Percentiles rank a stretch among this genome's conserved stretches.
Evolutionary conservation across 2,329 filamentous ascomycete species (phyloP).

Genomic region (Calonectria pseudoturangicola): DNA sequence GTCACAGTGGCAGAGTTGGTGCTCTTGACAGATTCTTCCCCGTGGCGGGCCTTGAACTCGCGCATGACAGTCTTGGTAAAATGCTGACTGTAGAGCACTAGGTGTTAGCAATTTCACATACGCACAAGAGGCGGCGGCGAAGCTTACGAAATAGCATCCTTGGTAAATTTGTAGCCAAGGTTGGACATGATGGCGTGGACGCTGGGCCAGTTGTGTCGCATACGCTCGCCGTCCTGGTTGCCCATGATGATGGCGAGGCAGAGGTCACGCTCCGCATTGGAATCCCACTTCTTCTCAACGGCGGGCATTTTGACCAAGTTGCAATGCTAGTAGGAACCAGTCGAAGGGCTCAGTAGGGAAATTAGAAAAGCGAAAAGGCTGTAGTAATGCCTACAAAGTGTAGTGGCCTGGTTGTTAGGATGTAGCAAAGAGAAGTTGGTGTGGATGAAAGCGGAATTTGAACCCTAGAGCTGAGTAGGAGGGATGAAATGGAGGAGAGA

Average conservation of each 20-base stretch:
- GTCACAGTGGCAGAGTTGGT: constrained; percentile 35
- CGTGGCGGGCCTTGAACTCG: constrained; percentile 58
- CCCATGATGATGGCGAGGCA: constrained; percentile 60
- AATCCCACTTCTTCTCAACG: constrained; percentile 62
- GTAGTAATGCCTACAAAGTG: neutral
- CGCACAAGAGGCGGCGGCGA: neutral
- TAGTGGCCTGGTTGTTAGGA: neutral
- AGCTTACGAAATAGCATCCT: constrained; percentile 63
- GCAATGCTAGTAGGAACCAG: neutral
- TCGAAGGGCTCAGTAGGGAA: too few species aligned
- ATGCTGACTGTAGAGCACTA: constrained; percentile 58
- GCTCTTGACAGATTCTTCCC: constrained; percentile 28
- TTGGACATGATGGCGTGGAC: constrained; percentile 57
- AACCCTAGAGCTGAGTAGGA: neutral
- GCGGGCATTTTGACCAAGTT: constrained; percentile 49
- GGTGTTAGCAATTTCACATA: neutral
- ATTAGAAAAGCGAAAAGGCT: neutral
- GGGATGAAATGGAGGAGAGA: neutral
- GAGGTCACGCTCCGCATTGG: constrained; percentile 61
- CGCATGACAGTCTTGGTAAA: constrained; percentile 62
- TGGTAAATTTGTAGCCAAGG: constrained; percentile 60
- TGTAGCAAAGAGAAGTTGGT: neutral
- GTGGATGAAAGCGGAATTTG: neutral
- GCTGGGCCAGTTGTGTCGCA: constrained; percentile 59
- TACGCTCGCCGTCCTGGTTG: constrained; percentile 51